Conservation (phyloP, 192 early-diverging fungal species). For the Funneliformis mosseae region DNA sequence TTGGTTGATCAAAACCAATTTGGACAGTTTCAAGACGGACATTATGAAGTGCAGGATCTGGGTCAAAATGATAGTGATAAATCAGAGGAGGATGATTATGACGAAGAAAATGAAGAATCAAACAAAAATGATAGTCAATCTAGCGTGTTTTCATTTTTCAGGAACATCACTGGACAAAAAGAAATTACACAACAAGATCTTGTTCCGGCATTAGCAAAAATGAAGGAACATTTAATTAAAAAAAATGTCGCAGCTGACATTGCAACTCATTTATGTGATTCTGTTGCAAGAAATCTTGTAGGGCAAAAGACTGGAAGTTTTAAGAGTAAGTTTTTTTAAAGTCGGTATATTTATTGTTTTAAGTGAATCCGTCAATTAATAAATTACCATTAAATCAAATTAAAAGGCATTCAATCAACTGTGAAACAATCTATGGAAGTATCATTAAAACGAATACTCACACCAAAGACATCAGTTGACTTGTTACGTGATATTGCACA, state of each 20-base stretch:
- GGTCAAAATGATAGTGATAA: constrained; percentile 57
- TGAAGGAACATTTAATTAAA: constrained; percentile 89
- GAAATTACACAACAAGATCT: constrained; percentile 73
- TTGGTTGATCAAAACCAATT: constrained; percentile 61
- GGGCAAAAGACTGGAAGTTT: constrained; percentile 79
- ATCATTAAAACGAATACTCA: constrained; percentile 84
- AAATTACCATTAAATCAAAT: neutral
- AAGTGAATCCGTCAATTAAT: neutral
- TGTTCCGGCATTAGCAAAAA: constrained; percentile 79
- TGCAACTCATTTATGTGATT: constrained; percentile 79
- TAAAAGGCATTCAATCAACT: constrained; percentile 56
- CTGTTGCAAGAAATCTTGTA: constrained; percentile 68
- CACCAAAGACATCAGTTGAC: constrained; percentile 87
- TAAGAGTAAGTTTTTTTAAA: constrained; percentile 53
- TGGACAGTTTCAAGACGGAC: constrained; percentile 68
- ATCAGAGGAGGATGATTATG: constrained; percentile 52
- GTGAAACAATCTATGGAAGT: constrained; percentile 83
- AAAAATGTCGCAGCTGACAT: constrained; percentile 95
- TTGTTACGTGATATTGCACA: constrained; percentile 86
- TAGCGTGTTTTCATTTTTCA: constrained; percentile 72
- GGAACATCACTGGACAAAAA: constrained; percentile 68
- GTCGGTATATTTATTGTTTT: neutral
- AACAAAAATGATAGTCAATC: constrained; percentile 34
- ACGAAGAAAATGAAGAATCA: constrained; percentile 36
- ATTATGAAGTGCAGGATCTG: constrained; percentile 80